Evolutionary conservation across 2,329 filamentous ascomycete genomes (phyloP).

Genomic region (Colletotrichum sp.): DNA sequence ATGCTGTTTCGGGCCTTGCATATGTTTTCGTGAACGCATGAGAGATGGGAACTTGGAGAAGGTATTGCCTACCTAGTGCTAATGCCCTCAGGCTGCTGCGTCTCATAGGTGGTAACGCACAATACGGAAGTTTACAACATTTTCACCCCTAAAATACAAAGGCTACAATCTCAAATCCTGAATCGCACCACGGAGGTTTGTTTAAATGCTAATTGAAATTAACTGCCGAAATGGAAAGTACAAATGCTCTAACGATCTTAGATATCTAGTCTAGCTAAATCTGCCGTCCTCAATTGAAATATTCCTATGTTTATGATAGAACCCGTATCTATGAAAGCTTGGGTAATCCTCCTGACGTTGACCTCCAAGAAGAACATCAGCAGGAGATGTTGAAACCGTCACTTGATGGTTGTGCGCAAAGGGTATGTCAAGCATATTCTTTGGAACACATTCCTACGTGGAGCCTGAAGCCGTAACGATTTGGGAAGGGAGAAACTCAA

Average conservation of each 20-base stretch:
- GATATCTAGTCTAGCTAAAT: fast-evolving
- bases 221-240: too few relatives aligned
- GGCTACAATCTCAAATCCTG: fast-evolving
- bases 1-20: fast-evolving
- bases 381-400: too few relatives aligned
- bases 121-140: fast-evolving
- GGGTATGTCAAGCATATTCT: neutral
- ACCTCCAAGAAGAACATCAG: too few relatives aligned
- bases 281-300: too few relatives aligned
- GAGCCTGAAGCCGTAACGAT: fast-evolving
- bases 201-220: fast-evolving
- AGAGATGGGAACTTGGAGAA: too few relatives aligned
- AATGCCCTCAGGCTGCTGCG: too few relatives aligned
- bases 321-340: too few relatives aligned
- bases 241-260: too few relatives aligned
- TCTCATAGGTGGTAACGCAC: fast-evolving
- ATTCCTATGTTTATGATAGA: too few relatives aligned
- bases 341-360: too few relatives aligned
- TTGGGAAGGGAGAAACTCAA: fast-evolving
- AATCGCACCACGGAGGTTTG: fast-evolving
- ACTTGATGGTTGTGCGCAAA: too few relatives aligned
- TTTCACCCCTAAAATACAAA: fast-evolving
- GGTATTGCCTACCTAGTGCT: fast-evolving
- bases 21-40: fast-evolving
- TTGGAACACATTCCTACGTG: fast-evolving